Evolutionary conservation across 768 basidiomycete genomes (phyloP).

Genomic region (Kwoniella shandongensis): DNA sequence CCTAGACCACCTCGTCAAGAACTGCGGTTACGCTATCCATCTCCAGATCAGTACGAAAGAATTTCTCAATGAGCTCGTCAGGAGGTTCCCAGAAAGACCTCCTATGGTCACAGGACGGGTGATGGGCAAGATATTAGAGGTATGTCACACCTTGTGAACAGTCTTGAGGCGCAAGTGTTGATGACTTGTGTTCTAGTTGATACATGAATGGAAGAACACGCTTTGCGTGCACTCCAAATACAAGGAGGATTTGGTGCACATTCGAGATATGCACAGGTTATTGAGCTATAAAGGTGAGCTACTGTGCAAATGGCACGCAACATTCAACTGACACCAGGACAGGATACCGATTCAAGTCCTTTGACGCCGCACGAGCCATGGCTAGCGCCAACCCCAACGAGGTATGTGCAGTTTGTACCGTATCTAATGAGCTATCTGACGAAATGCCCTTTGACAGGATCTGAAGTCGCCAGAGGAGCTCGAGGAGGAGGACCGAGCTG

Average conservation of each 20-base stretch:
- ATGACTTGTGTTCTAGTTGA: slow-evolving; percentile 57
- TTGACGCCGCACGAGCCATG: slow-evolving; percentile 53
- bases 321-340: slow-evolving; percentile 10
- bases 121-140: slow-evolving; percentile 88
- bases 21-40: slow-evolving; percentile 96
- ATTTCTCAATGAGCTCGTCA: slow-evolving; percentile 95
- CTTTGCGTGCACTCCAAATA: slow-evolving; percentile 85
- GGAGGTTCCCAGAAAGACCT: slow-evolving; percentile 94
- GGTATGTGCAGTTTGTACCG: slow-evolving; percentile 29
- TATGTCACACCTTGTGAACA: slow-evolving; percentile 10
- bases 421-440: not conserved
- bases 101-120: slow-evolving; percentile 91
- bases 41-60: slow-evolving; percentile 96
- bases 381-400: slow-evolving; percentile 54
- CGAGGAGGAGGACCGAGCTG: slow-evolving; percentile 90
- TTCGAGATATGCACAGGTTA: slow-evolving; percentile 94
- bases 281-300: slow-evolving; percentile 85
- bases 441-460: slow-evolving; percentile 58
- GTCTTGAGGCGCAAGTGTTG: not conserved
- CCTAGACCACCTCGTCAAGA: slow-evolving; percentile 65
- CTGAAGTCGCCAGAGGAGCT: slow-evolving; percentile 94
- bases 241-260: slow-evolving; percentile 95
- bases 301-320: not conserved
- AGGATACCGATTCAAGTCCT: slow-evolving; percentile 58
- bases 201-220: slow-evolving; percentile 90